Base-by-base conservation (phyloP, 2,329 filamentous ascomycete species). In the Fusarium annulatum region DNA sequence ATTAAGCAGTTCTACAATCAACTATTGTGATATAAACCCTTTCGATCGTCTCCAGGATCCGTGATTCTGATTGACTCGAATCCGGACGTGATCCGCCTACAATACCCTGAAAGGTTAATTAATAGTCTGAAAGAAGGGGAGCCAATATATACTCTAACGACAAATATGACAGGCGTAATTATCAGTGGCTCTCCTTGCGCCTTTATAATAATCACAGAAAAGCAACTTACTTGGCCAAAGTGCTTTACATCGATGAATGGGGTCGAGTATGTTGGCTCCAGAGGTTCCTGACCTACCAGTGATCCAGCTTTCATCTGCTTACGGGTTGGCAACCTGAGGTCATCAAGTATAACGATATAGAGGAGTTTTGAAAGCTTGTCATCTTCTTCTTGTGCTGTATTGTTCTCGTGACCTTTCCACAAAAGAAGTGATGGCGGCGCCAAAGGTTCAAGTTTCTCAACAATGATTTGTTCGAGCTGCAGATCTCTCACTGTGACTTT, bases 391-490 rank as follows among this genome's bases (percentile, higher is more conserved):
- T n/a, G 7, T 9, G 48, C n/a, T 5, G 7, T 2, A 2, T 48
- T 18, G 0, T 19, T 28, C 19, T 34, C 36, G 1, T 26, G 42
- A 8, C 48, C 48, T 9, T 9, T 33, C 63, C 58, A 62, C 2
- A 65, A 21, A 38, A 65, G 19, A 11, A 62, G 63, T 6, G 36
- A 46, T 2, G 18, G 48, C 9, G 63, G 53, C 1, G 63, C 15
- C 3, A 1, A 5, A 6, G 8, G 3, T 9, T 65, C 63, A 7
- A 65, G 48, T 6, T 49, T 4, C 15, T 63, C 33, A 11, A 63
- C n/a, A 4, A n/a, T 3, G 30, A 63, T 18, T 16, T 42, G 18
- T 9, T n/a, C 18, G 7, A 23, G 9, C 1, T 7, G 7, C 1
- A 49, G 8, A 15, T 38, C 19, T 4, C 5, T 36, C 18, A 41